Base-by-base conservation (phyloP, 2,329 filamentous ascomycete species). In the Talaromyces sp. region DNA sequence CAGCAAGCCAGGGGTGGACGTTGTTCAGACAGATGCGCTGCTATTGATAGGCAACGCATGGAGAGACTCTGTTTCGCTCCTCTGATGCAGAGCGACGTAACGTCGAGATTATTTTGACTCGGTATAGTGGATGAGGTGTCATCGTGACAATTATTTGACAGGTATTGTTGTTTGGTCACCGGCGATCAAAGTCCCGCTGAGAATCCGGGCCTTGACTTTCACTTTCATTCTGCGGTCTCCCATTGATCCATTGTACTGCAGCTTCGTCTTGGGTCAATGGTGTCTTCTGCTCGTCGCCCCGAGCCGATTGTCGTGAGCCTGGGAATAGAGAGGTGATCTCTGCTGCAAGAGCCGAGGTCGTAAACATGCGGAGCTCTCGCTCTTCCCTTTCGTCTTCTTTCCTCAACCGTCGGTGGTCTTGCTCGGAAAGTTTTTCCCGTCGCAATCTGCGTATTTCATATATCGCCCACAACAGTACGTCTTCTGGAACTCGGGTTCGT, bases 401-500 rank as follows among this genome's bases (percentile, higher is more conserved):
- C 64, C 78, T 71, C 48, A 83, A 67, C 35, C 79, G 78, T 58
- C 74, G 73, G 66, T 91, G 89, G 72, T 96, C 89, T 19, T 75
- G 67, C 81, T 97, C 97, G 76, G 85, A 84, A 84, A 96, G 87
- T 79, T 96, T 93, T 72, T 87, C 85, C 60, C 95, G 88, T 72
- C 94, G 90, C 72, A 94, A 86, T 67, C 88, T 87, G 72, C 91
- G 91, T 73, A 99, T 95, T 81, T 98, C 95, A 71, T 93, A 89
- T 80, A 95, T 90, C 68, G 97, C 92, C 82, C 93, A 93, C 16
- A 96, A 85, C 67, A 98, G 84, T 6, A 97, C 94, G 68, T 95
- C 91, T 77, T 99, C 95, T 0, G 94, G 88, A 70, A 91, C 93
- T 71, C 88, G 87, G 69, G 84, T 92, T 68, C 95, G 89, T 68